Conservation (phyloP, 805 yeast species). For the Metschnikowia gelsemii region DNA sequence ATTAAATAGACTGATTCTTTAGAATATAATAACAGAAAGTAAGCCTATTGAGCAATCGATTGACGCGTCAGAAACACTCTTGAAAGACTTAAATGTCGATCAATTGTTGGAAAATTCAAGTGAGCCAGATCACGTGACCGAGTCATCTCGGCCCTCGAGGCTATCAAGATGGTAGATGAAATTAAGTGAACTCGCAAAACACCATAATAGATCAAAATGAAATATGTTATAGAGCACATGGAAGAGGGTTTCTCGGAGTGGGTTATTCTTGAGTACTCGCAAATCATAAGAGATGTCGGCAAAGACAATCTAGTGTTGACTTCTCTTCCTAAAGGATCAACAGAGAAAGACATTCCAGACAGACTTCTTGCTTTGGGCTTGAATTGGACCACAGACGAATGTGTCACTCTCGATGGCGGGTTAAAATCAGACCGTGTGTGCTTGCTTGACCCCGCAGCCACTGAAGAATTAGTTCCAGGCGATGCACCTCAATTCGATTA, state of each 20-base stretch:
- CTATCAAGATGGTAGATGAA: neutral
- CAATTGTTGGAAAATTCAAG: too few species aligned
- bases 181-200: neutral
- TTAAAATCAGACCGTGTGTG: slow-evolving; percentile 58
- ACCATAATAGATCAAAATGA: slow-evolving; percentile 45
- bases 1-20: neutral
- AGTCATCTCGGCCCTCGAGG: neutral
- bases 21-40: too few species aligned
- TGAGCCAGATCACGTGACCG: too few species aligned
- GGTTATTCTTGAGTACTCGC: slow-evolving; percentile 85
- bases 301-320: slow-evolving; percentile 69
- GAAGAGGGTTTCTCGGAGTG: slow-evolving; percentile 95
- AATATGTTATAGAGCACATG: slow-evolving; percentile 95
- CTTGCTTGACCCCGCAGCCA: slow-evolving; percentile 86
- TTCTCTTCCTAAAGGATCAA: slow-evolving; percentile 67
- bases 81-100: too few species aligned
- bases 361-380: slow-evolving; percentile 59
- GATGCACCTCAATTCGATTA: slow-evolving; percentile 72
- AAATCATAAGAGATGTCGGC: slow-evolving; percentile 83
- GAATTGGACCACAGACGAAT: slow-evolving; percentile 80
- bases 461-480: slow-evolving; percentile 64
- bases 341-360: slow-evolving; percentile 62
- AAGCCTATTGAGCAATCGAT: too few species aligned
- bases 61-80: too few species aligned
- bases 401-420: slow-evolving; percentile 51